phyloP scores from a whole-genome alignment of 345 rosid genomes.

The Salix udensis region DNA sequence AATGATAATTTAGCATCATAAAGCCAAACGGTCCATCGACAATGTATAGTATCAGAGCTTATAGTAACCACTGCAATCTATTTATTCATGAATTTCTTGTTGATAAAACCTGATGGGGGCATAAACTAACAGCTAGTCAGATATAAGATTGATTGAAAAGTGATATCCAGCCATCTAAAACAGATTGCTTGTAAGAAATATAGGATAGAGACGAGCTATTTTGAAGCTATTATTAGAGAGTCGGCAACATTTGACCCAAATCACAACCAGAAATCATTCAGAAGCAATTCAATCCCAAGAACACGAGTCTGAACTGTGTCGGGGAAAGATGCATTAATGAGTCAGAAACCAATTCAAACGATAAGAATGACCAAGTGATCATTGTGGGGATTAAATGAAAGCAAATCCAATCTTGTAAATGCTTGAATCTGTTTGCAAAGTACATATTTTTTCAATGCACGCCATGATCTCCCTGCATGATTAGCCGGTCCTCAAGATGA shows the following conservation, averaged over 20 bases:
- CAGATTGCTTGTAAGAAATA: no score
- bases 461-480: not conserved
- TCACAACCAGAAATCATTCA: slow-evolving; percentile 2
- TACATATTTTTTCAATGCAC: slow-evolving; percentile 3
- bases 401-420: slow-evolving; percentile 10
- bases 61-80: no score
- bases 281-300: not conserved
- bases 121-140: no score
- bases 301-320: not conserved
- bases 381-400: not conserved
- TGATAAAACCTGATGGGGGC: no score
- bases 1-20: no score
- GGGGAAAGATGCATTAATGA: not conserved
- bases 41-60: no score
- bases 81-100: no score
- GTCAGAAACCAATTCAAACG: not conserved
- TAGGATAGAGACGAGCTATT: no score
- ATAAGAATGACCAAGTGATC: not conserved
- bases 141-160: no score
- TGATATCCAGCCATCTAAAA: no score
- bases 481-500: slow-evolving; percentile 78
- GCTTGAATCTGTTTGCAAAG: slow-evolving; percentile 4
- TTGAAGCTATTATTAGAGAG: slow-evolving; percentile 9
- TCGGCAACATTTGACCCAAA: not conserved
- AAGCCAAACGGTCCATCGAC: no score